Conservation (phyloP, 2,329 filamentous ascomycete species). For the Cylindrodendrum hubeiense region DNA sequence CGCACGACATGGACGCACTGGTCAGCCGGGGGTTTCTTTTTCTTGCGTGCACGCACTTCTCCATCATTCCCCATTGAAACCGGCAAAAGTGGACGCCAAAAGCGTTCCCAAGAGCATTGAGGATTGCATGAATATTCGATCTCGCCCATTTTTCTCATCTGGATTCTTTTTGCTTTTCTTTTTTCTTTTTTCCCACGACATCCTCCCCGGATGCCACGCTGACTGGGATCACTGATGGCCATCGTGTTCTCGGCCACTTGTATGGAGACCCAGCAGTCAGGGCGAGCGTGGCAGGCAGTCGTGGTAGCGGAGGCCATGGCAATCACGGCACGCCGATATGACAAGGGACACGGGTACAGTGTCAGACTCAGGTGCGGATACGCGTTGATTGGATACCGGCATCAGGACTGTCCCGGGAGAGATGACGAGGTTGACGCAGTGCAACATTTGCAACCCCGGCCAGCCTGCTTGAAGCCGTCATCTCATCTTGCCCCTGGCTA, state of each 20-base stretch:
- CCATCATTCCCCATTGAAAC: constrained; percentile 2
- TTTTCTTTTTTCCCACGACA: constrained; percentile 23
- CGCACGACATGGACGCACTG: constrained; percentile 17
- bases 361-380: constrained; percentile 26
- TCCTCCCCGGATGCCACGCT: constrained; percentile 20
- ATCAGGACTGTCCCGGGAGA: constrained; percentile 27
- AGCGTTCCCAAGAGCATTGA: constrained; percentile 9
- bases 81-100: not conserved
- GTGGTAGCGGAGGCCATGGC: constrained; percentile 17
- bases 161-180: constrained; percentile 10
- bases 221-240: constrained; percentile 26
- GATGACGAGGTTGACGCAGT: constrained; percentile 34
- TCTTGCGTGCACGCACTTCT: constrained; percentile 12
- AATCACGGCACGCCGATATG: constrained; percentile 25
- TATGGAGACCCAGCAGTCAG: constrained; percentile 6
- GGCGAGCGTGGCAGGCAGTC: constrained; percentile 8
- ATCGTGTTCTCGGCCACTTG: constrained; percentile 25
- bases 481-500: constrained; percentile 11
- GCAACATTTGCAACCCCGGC: constrained; percentile 23
- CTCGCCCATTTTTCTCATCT: constrained; percentile 7
- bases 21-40: constrained; percentile 20
- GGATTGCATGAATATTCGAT: constrained; percentile 15
- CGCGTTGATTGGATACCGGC: constrained; percentile 35
- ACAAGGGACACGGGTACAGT: constrained; percentile 23
- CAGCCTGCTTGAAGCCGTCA: constrained; percentile 19